Conservation (phyloP, 108 stramenopile species). For the Nitzschia palea region DNA sequence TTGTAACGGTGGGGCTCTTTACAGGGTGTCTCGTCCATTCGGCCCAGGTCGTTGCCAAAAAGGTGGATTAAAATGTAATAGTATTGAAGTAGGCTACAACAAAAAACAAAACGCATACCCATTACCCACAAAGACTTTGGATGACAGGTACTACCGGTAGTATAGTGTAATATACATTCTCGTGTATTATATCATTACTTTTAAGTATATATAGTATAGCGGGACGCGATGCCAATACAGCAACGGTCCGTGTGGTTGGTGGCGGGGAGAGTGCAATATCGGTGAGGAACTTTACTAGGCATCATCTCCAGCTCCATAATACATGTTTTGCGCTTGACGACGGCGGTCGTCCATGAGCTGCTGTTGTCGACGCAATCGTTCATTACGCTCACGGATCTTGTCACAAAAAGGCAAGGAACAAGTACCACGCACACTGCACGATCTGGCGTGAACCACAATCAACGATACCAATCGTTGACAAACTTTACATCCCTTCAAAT, state of each 20-base stretch:
- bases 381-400: slow-evolving; percentile 62
- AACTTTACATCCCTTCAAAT: slow-evolving; percentile 70
- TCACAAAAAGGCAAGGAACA: slow-evolving; percentile 88
- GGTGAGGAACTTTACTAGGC: no score
- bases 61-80: slow-evolving; percentile 86
- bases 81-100: no score
- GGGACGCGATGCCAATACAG: no score
- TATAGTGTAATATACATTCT: no score
- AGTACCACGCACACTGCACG: slow-evolving; percentile 52
- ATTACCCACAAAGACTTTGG: no score
- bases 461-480: slow-evolving; percentile 84
- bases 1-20: slow-evolving; percentile 80
- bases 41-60: slow-evolving; percentile 76
- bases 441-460: slow-evolving; percentile 81
- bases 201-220: no score
- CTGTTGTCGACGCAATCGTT: slow-evolving; percentile 61
- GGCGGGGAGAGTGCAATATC: no score
- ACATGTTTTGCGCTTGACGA: slow-evolving; percentile 72
- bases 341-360: slow-evolving; percentile 81
- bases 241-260: no score
- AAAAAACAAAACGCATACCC: no score
- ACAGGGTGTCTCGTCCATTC: slow-evolving; percentile 76
- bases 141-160: no score
- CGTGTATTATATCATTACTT: no score
- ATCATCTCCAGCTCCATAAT: slow-evolving; percentile 28